Evolutionary conservation across 495 filamentous ascomycete species (phyloP), one percentile per base, ranked within the genome.

Genomic region (Penicillium soppii): DNA sequence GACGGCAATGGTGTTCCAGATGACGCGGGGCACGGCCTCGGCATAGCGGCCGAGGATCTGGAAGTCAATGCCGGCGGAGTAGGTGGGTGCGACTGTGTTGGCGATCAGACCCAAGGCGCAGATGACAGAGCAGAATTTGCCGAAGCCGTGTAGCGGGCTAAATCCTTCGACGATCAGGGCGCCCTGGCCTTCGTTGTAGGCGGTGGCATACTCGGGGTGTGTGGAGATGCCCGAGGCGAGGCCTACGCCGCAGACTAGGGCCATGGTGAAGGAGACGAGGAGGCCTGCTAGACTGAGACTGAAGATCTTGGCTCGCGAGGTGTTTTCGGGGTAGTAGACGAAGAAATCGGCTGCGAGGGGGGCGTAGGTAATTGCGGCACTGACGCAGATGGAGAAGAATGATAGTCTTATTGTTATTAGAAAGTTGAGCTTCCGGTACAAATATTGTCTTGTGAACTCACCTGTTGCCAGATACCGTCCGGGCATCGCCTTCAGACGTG

Each of bases 81-180:
- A 92, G 4, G 82, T 83, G 1, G 86, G 85, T 0, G 83, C 72
- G 27, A 90, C 77, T 27, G 81, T 79, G 62, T 92, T 92, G 25
- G 86, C 80, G 40, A 90, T 83, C 8, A 90, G 71, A 1, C 87
- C 85, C 1, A 92, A 70, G 0, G 86, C 84, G 7, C 87, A 71
- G n/a, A 92, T 62, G 1, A 90, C 85, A 16, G 80, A 77, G 63
- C 84, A 87, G 73, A 90, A 87, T 54, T 84, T 84, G 35, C 88
- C 88, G 53, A 92, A 92, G 0, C 69, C 70, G 32, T 81, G 79
- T 0, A 90, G 73, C 0, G 82, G 78, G 2, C 66, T 70, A 59
- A 79, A 88, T 16, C 78, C 87, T 58, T 83, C 79, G 7, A 88
- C 83, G 12, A 91, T 80, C 1, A 92, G 76, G 12, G 76, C 76